Evolutionary conservation across 371 early-diverging fungal genomes (phyloP), one percentile per base, ranked within the genome.

Genomic region (Paraphysoderma sedebokerense): DNA sequence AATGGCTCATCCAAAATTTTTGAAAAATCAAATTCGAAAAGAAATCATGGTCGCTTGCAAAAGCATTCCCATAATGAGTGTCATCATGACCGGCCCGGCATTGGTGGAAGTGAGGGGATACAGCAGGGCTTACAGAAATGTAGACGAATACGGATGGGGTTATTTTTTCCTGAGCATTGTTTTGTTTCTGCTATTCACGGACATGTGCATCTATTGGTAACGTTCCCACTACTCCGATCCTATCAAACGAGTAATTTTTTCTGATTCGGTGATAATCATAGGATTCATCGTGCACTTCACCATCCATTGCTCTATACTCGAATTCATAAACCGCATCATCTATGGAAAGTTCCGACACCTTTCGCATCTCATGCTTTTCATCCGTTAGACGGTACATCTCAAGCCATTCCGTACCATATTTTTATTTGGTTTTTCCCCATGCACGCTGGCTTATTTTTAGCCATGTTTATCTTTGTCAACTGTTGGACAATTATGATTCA

Each of bases 331-430:
- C 76, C 71, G 52, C 81, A 81, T 44, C 81, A 81, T 66, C 64
- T 67, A 52, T 79, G 78, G 79, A 79, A 80, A 62, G 77, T 96
- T 12, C 84, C 91, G 35, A 87, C 90, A 13, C 96, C 96, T 17
- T 96, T 76, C 60, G 87, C 93, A 5, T 84, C 89, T n/a, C 84
- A 88, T 61, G 96, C 93, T 32, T 96, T 96, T 74, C 85, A 92
- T 53, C 85, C 83, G 24, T 48, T 87, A 38, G 96, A 96, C 56
- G 93, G 96, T 2, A 92, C 85, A 62, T 50, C 81, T 28, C 96
- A 96, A 61, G 90, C 92, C 4, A 53, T 87, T 6, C 92, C 93
- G n/a, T 89, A 90, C 61, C 96, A 96, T 50, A 23, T 90, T 36
- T 89, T 80, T 54, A 87, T 82, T 7, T 92, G 69, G 58, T 37